Evolutionary conservation across 1,284 basidiomycete genomes (phyloP).

Genomic region (Tylopilus sp.): DNA sequence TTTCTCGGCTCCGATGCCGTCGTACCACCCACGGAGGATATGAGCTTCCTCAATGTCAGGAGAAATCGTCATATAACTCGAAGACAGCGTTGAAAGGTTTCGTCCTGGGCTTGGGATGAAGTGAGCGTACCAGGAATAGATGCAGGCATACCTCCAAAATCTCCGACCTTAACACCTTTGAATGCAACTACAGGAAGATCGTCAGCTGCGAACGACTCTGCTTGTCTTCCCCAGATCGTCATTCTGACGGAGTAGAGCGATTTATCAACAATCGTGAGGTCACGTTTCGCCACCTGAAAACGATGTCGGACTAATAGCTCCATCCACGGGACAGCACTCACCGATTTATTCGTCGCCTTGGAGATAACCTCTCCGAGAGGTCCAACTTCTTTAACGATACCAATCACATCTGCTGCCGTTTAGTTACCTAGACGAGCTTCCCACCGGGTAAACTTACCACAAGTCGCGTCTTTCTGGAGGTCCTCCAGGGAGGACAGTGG

Average conservation of each 20-base stretch:
- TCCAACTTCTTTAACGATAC: constrained; percentile 76
- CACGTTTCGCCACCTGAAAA: constrained; percentile 77
- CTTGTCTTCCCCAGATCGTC: constrained; percentile 96
- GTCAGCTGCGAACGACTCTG: constrained; percentile 68
- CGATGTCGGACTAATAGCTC: constrained; percentile 1
- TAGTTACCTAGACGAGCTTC: constrained; percentile 12
- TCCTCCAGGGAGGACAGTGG: constrained; percentile 60
- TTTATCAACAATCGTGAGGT: constrained; percentile 85
- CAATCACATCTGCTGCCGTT: constrained; percentile 70
- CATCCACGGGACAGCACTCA: constrained; percentile 32
- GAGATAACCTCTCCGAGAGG: constrained; percentile 69
- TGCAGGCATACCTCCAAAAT: constrained; percentile 73
- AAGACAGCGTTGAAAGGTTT: constrained; percentile 69
- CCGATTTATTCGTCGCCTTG: constrained; percentile 64
- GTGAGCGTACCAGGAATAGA: background rate
- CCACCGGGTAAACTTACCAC: constrained; percentile 51
- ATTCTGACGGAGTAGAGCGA: constrained; percentile 79
- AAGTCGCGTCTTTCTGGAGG: constrained; percentile 71
- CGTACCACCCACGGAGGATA: constrained; percentile 89
- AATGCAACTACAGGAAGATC: constrained; percentile 82
- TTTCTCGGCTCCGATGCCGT: constrained; percentile 58
- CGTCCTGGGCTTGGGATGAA: constrained; percentile 47
- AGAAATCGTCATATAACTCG: constrained; percentile 74
- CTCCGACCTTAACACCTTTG: constrained; percentile 93
- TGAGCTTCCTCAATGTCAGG: constrained; percentile 90